A percentile compares a stretch with the other conserved stretches of the same genome.
Conservation (phyloP, 1,284 basidiomycete species). For the Inonotus obliquus region DNA sequence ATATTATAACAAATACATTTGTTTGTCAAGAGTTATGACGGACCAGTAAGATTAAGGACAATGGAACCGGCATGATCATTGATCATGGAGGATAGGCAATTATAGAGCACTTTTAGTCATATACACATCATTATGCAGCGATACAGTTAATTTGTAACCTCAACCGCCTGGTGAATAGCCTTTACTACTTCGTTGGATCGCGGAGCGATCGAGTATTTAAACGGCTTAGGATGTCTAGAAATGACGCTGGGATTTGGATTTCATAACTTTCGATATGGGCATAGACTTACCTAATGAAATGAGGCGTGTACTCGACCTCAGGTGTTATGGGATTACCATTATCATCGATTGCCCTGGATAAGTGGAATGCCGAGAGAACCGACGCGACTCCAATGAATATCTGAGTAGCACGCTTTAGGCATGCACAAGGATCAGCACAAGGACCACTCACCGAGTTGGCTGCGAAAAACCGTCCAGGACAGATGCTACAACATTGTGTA, state of each 20-base stretch:
- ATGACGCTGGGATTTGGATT: background rate
- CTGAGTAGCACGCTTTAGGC: background rate
- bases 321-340: constrained; percentile 10
- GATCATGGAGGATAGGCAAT: no score
- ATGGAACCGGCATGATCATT: no score
- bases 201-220: constrained; percentile 13
- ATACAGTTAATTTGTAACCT: constrained; percentile 1
- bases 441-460: constrained; percentile 4
- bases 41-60: no score
- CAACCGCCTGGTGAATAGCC: constrained; percentile 9
- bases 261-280: background rate
- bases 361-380: constrained; percentile 10
- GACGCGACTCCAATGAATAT: constrained; percentile 12
- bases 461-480: constrained; percentile 15
- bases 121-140: no score
- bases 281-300: constrained; percentile 5
- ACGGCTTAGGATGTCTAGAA: constrained; percentile 13
- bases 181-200: background rate
- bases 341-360: constrained; percentile 12
- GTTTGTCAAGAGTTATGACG: no score
- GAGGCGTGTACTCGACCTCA: background rate
- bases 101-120: no score
- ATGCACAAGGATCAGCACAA: background rate
- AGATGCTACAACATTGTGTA: constrained; percentile 13
- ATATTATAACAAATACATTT: no score